Conservation (phyloP, 345 rosid genomes). For the Pistacia vera region DNA sequence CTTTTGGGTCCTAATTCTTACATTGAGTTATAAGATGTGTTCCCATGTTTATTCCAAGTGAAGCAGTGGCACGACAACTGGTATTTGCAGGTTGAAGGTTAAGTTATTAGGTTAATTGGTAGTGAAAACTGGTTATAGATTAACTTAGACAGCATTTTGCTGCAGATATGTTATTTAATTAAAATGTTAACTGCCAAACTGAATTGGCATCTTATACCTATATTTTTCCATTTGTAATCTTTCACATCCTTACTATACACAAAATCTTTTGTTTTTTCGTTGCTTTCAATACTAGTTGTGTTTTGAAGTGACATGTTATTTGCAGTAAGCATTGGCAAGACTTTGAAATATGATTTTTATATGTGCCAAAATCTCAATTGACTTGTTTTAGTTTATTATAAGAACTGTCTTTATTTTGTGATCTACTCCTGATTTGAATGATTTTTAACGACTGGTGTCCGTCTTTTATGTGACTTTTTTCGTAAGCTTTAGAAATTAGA, state of each 20-base stretch:
- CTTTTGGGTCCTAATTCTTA: constrained; percentile 65
- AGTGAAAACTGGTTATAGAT: constrained; percentile 18
- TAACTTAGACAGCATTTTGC: constrained; percentile 18
- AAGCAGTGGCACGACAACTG: constrained; percentile 2
- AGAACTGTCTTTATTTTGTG: no score
- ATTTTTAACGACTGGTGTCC: no score
- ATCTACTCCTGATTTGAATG: no score
- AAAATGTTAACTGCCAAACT: constrained; percentile 16
- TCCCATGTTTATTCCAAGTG: constrained; percentile 56
- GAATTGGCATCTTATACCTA: constrained; percentile 13
- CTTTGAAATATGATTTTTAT: no score
- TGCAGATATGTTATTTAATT: constrained; percentile 8
- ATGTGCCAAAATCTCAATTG: no score
- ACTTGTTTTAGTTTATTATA: no score
- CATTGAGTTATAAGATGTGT: constrained; percentile 64
- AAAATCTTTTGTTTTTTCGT: not conserved
- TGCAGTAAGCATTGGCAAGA: not conserved
- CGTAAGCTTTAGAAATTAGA: no score
- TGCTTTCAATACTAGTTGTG: not conserved
- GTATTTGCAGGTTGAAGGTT: not conserved
- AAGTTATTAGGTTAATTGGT: constrained; percentile 11
- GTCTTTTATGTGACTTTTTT: no score
- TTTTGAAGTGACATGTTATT: not conserved
- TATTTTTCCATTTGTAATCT: constrained; percentile 17
- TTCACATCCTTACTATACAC: not conserved